Percentiles rank a stretch among this genome's conserved stretches.
phyloP scores from a whole-genome alignment of 192 early-diverging fungal species.

The Geosiphon pyriformis region DNA sequence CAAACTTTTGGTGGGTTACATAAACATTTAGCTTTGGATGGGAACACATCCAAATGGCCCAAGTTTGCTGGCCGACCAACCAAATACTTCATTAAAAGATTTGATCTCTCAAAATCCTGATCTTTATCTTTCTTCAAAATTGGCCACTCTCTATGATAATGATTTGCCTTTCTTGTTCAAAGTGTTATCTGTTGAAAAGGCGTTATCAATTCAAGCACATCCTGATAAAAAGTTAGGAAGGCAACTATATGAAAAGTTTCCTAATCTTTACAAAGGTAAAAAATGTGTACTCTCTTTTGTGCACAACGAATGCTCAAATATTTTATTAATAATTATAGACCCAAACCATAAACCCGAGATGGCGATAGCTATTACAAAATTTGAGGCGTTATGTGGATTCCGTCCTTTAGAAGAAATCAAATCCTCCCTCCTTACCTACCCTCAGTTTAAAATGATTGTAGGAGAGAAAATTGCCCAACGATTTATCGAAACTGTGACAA shows the following conservation, averaged over 20 bases:
- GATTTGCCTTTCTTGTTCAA: constrained; percentile 98
- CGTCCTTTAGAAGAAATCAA: constrained; percentile 75
- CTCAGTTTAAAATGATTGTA: constrained; percentile 72
- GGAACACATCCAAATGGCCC: constrained; percentile 94
- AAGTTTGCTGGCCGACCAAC: constrained; percentile 44
- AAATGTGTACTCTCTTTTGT: neutral
- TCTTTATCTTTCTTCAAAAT: constrained; percentile 43
- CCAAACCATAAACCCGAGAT: constrained; percentile 95
- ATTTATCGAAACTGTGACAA: constrained; percentile 44
- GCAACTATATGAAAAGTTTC: constrained; percentile 60
- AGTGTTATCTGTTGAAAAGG: constrained; percentile 80
- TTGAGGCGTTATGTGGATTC: constrained; percentile 94
- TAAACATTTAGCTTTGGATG: constrained; percentile 87
- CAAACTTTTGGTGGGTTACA: constrained; percentile 10
- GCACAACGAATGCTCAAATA: no score
- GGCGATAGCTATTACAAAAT: constrained; percentile 92
- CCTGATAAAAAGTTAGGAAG: constrained; percentile 88
- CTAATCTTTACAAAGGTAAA: constrained; percentile 78
- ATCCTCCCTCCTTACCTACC: constrained; percentile 57
- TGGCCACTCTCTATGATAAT: constrained; percentile 59
- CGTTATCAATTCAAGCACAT: constrained; percentile 97
- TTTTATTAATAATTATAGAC: no score
- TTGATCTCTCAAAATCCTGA: constrained; percentile 50
- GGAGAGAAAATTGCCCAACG: constrained; percentile 42
- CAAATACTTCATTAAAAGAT: constrained; percentile 50